Evolutionary conservation across 768 basidiomycete genomes (phyloP), one percentile per base, ranked within the genome.

Genomic region (Tulasnella sp.): DNA sequence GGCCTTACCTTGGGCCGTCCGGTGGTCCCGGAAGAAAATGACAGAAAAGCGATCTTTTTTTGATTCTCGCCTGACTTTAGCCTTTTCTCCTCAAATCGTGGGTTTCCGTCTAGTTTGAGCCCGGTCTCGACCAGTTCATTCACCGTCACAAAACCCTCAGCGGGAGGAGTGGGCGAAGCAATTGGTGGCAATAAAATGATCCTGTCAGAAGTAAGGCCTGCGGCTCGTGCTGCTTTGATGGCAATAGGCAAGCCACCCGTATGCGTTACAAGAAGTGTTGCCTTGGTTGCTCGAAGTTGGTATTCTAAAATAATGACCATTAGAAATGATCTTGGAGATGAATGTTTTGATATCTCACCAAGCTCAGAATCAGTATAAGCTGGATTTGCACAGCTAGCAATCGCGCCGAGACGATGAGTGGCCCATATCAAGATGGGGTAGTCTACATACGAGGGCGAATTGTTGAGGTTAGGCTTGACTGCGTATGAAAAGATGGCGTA

Each of bases 1-100:
- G 5, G 10, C 12, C 41, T 19, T 28, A 58, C 58, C 44, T 60
- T 60, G 0, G 83, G 83, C 54, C 68, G 74, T 0, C 83, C 83
- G 2, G 83, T 86, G 0, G 83, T 86, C 20, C 80, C 80, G 19
- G 81, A 83, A 0, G 81, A 83, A 60, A 84, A 84, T 59, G 72
- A 77, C 24, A 83, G 64, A 54, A 83, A 76, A 0, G 83, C 83
- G 12, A 84, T 60, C 60, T 81, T 85, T 9, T 72, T 78, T 63
- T 69, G 81, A 15, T 67, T 81, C 64, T 85, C 83, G 1, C 79
- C 78, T 0, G 70, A 69, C 3, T 54, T 61, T 35, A 85, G 63
- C 31, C 57, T 69, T 25, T 72, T 67, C 60, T 83, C 81, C 5
- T 63, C 64, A 53, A 74, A 81, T 8, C 60, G 47, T 1, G 63